A percentile compares a stretch with the other conserved stretches of the same genome.
Evolutionary conservation across 2,329 filamentous ascomycete genomes (phyloP).

Genomic region (Ophiostoma piceae): DNA sequence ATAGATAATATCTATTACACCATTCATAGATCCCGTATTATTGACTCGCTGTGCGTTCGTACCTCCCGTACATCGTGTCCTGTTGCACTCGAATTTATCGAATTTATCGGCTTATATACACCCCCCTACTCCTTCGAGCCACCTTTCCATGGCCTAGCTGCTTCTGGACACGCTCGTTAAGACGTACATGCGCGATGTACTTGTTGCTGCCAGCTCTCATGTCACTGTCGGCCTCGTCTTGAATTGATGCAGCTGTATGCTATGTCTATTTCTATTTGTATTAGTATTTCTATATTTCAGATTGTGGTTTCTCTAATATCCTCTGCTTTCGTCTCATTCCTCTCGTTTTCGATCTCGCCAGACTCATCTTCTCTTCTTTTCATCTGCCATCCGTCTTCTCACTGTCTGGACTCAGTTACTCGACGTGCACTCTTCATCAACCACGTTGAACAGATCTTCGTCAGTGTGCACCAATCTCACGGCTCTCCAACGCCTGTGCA

Average conservation of each 20-base stretch:
- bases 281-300: not conserved
- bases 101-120: conserved; percentile 1
- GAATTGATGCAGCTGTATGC: not conserved
- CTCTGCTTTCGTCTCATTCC: not conserved
- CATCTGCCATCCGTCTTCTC: not conserved
- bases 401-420: not conserved
- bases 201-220: not conserved
- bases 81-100: not conserved
- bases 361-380: not conserved
- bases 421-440: not conserved
- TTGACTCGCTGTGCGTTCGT: not conserved
- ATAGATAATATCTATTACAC: not conserved
- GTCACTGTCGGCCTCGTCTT: not conserved
- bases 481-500: not conserved
- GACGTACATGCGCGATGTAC: conserved; percentile 1
- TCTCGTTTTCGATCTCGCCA: not conserved
- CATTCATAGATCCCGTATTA: not conserved
- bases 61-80: not conserved
- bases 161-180: not conserved
- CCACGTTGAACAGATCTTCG: not conserved
- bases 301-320: not conserved
- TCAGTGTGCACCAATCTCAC: not conserved
- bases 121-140: not conserved
- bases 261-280: not conserved
- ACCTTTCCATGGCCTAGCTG: not conserved